A percentile compares a stretch with the other conserved stretches of the same genome.
phyloP scores from a whole-genome alignment of 805 yeast genomes.

The Candida peoriensis region DNA sequence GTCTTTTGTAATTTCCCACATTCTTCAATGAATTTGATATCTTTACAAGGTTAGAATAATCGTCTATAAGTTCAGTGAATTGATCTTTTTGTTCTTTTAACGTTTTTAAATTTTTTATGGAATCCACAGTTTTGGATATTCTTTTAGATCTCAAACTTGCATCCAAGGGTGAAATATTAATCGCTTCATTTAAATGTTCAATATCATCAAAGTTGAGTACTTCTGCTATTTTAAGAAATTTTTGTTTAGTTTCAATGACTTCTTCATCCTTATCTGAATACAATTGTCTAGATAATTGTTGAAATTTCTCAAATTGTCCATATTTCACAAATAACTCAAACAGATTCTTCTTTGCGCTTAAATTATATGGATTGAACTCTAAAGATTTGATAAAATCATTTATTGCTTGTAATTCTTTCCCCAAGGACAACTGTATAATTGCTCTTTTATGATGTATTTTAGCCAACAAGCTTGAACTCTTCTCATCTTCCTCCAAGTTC shows the following conservation, averaged over 20 bases:
- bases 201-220: constrained; percentile 25
- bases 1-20: constrained; percentile 24
- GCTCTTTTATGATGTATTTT: constrained; percentile 57
- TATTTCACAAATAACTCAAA: constrained; percentile 44
- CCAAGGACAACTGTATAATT: constrained; percentile 51
- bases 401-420: constrained; percentile 49
- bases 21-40: constrained; percentile 17
- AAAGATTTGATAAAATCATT: constrained; percentile 46
- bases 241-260: constrained; percentile 11
- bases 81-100: constrained; percentile 16
- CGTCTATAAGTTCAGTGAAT: constrained; percentile 20
- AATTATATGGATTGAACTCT: constrained; percentile 32
- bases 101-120: constrained; percentile 10
- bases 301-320: constrained; percentile 42
- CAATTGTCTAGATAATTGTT: constrained; percentile 2
- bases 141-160: constrained; percentile 28
- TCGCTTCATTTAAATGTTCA: constrained; percentile 28
- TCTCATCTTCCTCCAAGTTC: constrained; percentile 6
- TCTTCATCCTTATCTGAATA: constrained; percentile 10
- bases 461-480: constrained; percentile 25
- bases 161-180: constrained; percentile 41
- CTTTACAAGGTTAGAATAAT: constrained; percentile 23
- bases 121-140: constrained; percentile 26
- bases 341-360: constrained; percentile 46
- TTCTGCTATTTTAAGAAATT: constrained; percentile 14